Evolutionary conservation across 306 rosid genomes (phyloP), one percentile per base, ranked within the genome.

Genomic region (Lithocarpus polystachyus): DNA sequence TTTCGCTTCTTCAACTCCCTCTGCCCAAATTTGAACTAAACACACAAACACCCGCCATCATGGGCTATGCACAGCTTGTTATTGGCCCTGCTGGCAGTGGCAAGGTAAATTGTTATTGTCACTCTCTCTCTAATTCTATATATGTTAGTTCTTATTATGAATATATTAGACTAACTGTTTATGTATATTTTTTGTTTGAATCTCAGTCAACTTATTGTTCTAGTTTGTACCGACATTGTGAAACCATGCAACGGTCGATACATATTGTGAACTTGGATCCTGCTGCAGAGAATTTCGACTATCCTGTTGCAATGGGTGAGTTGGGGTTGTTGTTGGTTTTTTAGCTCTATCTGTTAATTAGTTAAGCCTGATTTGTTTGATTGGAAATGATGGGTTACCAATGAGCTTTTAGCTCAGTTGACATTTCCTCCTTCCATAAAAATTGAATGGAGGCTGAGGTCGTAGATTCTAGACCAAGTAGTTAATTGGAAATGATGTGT

Each of bases 281-380:
- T 75, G 99, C 99, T 75, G 99, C 99, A 3, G 99, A 95, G 76
- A 87, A 86, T 83, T 95, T 95, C 75, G 97, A 95, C 85, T 95
- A 92, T 83, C 99, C 99, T 33, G 96, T 95, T 72, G 98, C 92
- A 0, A 84, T 91, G 87, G 99, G 99, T 95, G 83, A 83, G 62
- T 43, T 14, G 20, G 48, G 43, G n/a, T 64, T 15, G 14, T 64
- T 15, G 14, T 85, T 43, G 4, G 19, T 55, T 18, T 7, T 55
- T 29, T 43, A 13, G 79, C 31, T 74, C 45, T 23, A 1, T 22
- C 54, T 13, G 37, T n/a, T 79, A 37, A 20, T 2, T 26, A 52
- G 33, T 45, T 3, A 33, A 11, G 40, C 75, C 65, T 48, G 17
- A 11, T 12, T 12, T 48, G 53, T 48, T 48, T 48, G 53, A 48